Evolutionary conservation across 2,329 filamentous ascomycete species (phyloP), one percentile per base, ranked within the genome.

Genomic region (Basipetospora chlamydospora): DNA sequence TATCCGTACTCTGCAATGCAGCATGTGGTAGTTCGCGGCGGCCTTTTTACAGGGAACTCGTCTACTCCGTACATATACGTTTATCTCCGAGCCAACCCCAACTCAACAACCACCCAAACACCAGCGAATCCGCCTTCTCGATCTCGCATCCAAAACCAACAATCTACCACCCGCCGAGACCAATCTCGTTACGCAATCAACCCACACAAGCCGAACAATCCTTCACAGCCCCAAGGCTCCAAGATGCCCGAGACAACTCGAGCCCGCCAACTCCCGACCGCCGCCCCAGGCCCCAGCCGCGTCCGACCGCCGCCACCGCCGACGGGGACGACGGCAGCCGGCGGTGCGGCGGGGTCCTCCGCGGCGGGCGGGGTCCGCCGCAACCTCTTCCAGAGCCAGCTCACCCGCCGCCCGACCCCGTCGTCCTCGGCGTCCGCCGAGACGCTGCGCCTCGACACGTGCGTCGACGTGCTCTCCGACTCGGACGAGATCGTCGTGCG

Each of bases 301-400:
- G 31, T 4, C 39, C 41, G n/a, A 37, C 31, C 35, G 37, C 40
- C 35, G 9, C 26, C 26, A 10, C n/a, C 28, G 18, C 9, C 33
- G 23, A 10, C 43, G 40, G 11, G 39, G 38, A 28, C 39, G 39
- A 11, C 33, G n/a, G n/a, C n/a, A n/a, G n/a, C n/a, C n/a, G n/a
- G n/a, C n/a, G n/a, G n/a, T n/a, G n/a, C n/a, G n/a, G n/a, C n/a
- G n/a, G n/a, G n/a, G n/a, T n/a, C n/a, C n/a, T n/a, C n/a, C n/a
- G n/a, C n/a, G n/a, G 11, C 33, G 2, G 15, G 31, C 28, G 56
- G 52, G 32, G 60, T 69, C 25, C 65, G 66, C 15, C 60, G 66
- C 41, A 75, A 74, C 53, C 62, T 76, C 37, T 75, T 77, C 54
- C 71, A 73, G 48, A 63, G 61, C 53, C 65, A 74, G 42, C 61